phyloP scores from a whole-genome alignment of 208 protist species.

The Acanthamoeba quina region DNA sequence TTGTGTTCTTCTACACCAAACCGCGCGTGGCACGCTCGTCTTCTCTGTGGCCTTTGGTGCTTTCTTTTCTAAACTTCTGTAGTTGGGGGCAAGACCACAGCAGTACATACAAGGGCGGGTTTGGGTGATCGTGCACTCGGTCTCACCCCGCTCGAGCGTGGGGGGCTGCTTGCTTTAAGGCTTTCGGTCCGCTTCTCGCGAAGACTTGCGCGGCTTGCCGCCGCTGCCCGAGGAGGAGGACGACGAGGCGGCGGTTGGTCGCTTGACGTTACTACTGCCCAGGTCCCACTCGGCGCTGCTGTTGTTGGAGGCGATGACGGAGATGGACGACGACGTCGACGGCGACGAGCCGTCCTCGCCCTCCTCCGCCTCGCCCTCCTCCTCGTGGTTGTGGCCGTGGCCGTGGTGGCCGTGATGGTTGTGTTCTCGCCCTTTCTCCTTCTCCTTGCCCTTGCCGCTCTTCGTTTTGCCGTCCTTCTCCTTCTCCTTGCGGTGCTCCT shows the following conservation, averaged over 20 bases:
- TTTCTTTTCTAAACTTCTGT: too few species aligned
- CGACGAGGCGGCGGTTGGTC: neutral
- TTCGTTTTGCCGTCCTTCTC: neutral
- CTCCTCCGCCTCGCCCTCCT: neutral
- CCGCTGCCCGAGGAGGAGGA: neutral
- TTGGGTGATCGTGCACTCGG: too few species aligned
- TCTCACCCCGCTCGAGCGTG: too few species aligned
- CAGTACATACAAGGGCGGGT: too few species aligned
- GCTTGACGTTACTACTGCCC: neutral
- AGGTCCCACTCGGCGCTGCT: neutral
- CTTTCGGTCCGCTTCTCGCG: neutral
- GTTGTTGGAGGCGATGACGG: neutral
- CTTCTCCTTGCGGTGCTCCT: neutral
- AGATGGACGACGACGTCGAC: neutral
- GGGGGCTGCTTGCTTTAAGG: too few species aligned
- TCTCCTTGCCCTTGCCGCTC: neutral
- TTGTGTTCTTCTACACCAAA: too few species aligned
- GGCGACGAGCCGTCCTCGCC: conserved; percentile 14
- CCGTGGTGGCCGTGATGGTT: neutral
- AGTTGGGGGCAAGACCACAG: too few species aligned
- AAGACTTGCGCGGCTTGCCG: neutral
- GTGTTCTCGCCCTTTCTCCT: neutral
- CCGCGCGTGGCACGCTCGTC: too few species aligned
- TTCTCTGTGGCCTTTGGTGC: too few species aligned
- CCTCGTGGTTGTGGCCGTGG: neutral